These are phyloP conservation scores for Curvularia sp. DNA, from an alignment of 2,329 filamentous ascomycete species.

Conservation along the genomic window DNA sequence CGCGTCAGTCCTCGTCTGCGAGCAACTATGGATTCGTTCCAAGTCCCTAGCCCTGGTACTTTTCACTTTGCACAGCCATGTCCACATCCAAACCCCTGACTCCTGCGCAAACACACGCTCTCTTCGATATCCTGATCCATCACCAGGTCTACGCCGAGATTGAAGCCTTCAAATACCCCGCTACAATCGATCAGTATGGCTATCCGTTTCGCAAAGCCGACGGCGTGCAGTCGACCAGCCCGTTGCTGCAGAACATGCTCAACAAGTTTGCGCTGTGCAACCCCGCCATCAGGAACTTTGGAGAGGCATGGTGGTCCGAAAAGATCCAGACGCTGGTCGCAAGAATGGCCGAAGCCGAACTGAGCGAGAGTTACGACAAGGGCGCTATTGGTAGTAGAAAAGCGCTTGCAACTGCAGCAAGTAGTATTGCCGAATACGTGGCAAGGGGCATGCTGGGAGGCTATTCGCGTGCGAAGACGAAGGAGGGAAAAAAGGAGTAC, in stretches of 20 bases:
- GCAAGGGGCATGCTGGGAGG: constrained; percentile 72
- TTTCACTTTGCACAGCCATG: constrained; percentile 20
- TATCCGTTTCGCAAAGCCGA: constrained; percentile 66
- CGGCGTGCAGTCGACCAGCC: constrained; percentile 61
- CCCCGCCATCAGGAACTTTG: constrained; percentile 70
- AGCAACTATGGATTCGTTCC: constrained; percentile 6
- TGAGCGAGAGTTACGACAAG: constrained; percentile 85
- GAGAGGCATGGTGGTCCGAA: constrained; percentile 53
- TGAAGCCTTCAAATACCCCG: constrained; percentile 70
- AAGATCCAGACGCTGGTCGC: constrained; percentile 49
- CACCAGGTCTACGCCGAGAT: constrained; percentile 69
- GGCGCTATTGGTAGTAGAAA: constrained; percentile 76
- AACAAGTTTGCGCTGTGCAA: constrained; percentile 69
- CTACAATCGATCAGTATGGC: constrained; percentile 71
- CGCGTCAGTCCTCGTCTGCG: constrained; percentile 15
- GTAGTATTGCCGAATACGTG: constrained; percentile 72
- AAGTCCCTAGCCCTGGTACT: constrained; percentile 2
- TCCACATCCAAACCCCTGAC: constrained; percentile 45
- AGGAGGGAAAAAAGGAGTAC: constrained; percentile 56
- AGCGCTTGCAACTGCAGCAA: constrained; percentile 74
- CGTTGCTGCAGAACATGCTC: constrained; percentile 72
- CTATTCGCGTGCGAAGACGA: constrained; percentile 51
- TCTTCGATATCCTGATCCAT: constrained; percentile 63
- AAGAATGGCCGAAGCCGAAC: constrained; percentile 67
- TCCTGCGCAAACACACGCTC: constrained; percentile 56